phyloP scores from a whole-genome alignment of 1,284 basidiomycete species.

The Cryptococcus sp. region DNA sequence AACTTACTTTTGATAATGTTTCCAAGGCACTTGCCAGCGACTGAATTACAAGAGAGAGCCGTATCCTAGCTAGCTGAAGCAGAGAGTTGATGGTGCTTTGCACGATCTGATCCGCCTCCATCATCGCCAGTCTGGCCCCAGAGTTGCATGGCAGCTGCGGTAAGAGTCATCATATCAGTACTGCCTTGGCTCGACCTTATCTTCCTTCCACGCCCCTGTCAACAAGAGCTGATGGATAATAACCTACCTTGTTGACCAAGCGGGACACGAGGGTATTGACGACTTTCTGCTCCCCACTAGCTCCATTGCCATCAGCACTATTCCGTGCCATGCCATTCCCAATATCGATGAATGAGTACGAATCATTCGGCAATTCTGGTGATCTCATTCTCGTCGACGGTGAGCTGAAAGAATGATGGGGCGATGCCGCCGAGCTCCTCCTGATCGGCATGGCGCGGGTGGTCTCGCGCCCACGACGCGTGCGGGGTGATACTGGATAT shows the following conservation, averaged over 20 bases:
- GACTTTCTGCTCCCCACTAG: conserved; percentile 40
- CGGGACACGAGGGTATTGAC: conserved; percentile 39
- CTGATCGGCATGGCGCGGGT: background rate
- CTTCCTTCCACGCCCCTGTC: too few species aligned
- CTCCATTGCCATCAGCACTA: conserved; percentile 8
- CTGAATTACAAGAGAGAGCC: conserved; percentile 74
- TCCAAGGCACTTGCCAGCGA: conserved; percentile 75
- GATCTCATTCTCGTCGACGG: conserved; percentile 10
- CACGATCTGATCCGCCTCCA: conserved; percentile 73
- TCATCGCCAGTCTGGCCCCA: conserved; percentile 67
- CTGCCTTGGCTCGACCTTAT: too few species aligned
- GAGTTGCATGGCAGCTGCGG: conserved; percentile 80
- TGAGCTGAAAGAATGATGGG: conserved; percentile 22
- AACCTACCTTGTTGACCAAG: conserved; percentile 46
- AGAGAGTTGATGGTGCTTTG: conserved; percentile 74
- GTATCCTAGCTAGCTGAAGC: conserved; percentile 73
- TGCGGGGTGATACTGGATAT: too few species aligned
- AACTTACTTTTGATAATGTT: conserved; percentile 68
- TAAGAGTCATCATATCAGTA: too few species aligned
- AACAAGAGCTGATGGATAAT: background rate
- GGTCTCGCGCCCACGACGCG: too few species aligned
- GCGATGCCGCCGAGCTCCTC: conserved; percentile 9
- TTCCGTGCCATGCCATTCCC: background rate
- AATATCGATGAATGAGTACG: conserved; percentile 9
- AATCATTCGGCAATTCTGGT: background rate